These are phyloP conservation scores for Poterioochromonas sp. DNA, from an alignment of 352 stramenopile species.

Conservation along the genomic window DNA sequence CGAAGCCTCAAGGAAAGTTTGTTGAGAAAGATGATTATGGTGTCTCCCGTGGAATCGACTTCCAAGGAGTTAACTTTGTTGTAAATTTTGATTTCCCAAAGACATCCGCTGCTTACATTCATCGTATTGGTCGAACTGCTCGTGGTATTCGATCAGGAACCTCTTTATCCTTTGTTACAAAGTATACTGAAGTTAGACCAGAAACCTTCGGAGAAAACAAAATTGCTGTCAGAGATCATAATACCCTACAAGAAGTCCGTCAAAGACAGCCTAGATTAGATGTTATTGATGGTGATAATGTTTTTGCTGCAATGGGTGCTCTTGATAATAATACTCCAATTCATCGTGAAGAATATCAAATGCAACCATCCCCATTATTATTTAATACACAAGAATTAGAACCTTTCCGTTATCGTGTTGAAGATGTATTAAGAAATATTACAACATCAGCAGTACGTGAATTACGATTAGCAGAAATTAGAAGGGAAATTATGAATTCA, in stretches of 20 bases:
- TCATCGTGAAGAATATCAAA: conserved; percentile 52
- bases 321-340: neutral
- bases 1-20: conserved; percentile 37
- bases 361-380: conserved; percentile 85
- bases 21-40: conserved; percentile 65
- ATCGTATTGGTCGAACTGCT: conserved; percentile 94
- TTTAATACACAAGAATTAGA: conserved; percentile 97
- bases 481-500: conserved; percentile 96
- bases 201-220: conserved; percentile 38
- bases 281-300: conserved; percentile 37
- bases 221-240: conserved; percentile 1
- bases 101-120: conserved; percentile 87
- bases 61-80: conserved; percentile 94
- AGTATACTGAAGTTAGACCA: conserved; percentile 57
- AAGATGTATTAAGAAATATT: conserved; percentile 84
- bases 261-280: conserved; percentile 30
- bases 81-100: conserved; percentile 97
- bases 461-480: conserved; percentile 84
- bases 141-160: conserved; percentile 87
- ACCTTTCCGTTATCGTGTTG: conserved; percentile 92
- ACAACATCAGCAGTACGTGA: conserved; percentile 86
- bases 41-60: conserved; percentile 93
- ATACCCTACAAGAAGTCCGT: conserved; percentile 19
- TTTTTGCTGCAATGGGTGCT: conserved; percentile 41
- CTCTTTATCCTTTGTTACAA: conserved; percentile 83